Evolutionary conservation across 2,329 filamentous ascomycete species (phyloP).

Genomic region (Epichloe gansuensis): DNA sequence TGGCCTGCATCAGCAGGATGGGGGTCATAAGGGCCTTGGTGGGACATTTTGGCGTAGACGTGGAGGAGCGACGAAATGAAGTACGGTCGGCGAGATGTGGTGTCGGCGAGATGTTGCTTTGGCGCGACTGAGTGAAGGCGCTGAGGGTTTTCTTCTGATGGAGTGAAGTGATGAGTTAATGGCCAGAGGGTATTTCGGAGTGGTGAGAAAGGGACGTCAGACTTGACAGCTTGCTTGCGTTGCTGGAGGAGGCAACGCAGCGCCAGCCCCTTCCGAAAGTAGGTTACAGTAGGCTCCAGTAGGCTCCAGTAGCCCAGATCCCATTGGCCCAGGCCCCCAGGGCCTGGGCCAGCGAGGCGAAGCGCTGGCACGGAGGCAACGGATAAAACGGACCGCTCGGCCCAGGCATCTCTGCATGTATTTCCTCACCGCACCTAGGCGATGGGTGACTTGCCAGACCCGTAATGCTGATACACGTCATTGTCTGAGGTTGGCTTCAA

Average conservation of each 20-base stretch:
- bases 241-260: slow-evolving; percentile 5
- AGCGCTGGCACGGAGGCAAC: slow-evolving; percentile 13
- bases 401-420: slow-evolving; percentile 3
- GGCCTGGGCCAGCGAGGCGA: slow-evolving; percentile 16
- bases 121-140: neutral
- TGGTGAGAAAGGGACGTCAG: neutral
- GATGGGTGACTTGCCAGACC: neutral
- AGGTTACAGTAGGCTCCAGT: neutral
- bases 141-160: neutral
- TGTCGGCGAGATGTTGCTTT: too few relatives aligned
- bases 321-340: neutral
- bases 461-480: neutral
- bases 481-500: neutral
- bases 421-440: neutral
- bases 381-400: too few relatives aligned
- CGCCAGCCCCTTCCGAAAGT: slow-evolving; percentile 5
- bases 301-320: neutral
- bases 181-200: slow-evolving; percentile 5
- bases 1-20: slow-evolving; percentile 5
- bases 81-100: slow-evolving; percentile 8
- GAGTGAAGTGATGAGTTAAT: slow-evolving; percentile 9
- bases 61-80: neutral
- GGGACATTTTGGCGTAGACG: slow-evolving; percentile 4
- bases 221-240: slow-evolving; percentile 1
- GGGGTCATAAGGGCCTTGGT: slow-evolving; percentile 7